Evolutionary conservation across 257 asterid species (phyloP), one percentile per base, ranked within the genome.

Genomic region (Rhazya stricta): DNA sequence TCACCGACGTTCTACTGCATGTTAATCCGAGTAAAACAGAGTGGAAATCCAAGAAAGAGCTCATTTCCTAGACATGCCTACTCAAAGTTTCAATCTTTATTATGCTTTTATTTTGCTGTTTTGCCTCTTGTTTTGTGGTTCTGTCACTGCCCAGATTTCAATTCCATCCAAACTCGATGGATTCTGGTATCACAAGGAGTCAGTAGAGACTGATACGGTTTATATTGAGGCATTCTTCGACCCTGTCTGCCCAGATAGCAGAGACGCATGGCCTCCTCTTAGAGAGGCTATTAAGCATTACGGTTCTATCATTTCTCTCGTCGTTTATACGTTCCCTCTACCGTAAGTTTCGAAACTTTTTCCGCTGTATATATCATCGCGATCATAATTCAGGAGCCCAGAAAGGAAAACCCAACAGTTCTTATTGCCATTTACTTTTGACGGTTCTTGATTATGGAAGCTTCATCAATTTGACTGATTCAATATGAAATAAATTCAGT

Each of bases 241-340:
- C 81, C 97, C 99, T 58, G 91, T 94, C 30, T 94, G 97, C 85
- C 97, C 99, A 0, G 97, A 94, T 36, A 86, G 88, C 80, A 79
- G 96, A 32, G 97, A 90, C 82, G 82, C 99, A 7, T 92, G 99
- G 99, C 90, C 87, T 29, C 96, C 92, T 19, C 93, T 94, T 21
- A 90, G 86, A 62, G 68, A 79, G 60, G 96, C 83, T 37, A 78
- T 90, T 21, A 75, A 81, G 0, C 81, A 80, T 43, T 90, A 89
- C 21, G 94, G 88, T 65, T 77, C 89, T 58, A 82, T 79, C 13
- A 76, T 89, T n/a, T 67, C 85, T 3, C 86, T 93, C 0, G 77
- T 87, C 0, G 79, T 88, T 1, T 91, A 88, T 81, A 81, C 97
- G 36, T 89, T 94, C 77, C 85, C 99, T 67, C 66, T 94, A 76